Conservation (phyloP, 768 basidiomycete species). For the Saitozyma podzolica region DNA sequence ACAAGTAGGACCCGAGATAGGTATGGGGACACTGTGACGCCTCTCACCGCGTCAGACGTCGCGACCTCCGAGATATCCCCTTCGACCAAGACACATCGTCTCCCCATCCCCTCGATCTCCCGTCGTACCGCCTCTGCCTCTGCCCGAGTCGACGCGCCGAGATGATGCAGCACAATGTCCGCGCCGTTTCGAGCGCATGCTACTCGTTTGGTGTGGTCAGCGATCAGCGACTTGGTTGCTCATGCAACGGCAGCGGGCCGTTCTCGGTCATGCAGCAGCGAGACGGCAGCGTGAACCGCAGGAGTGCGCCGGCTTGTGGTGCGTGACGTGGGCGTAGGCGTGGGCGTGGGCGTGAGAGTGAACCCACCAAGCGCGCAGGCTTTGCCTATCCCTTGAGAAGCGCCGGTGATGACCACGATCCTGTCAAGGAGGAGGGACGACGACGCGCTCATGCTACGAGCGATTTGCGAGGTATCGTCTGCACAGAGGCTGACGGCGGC, state of each 20-base stretch:
- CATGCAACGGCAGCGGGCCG: background rate
- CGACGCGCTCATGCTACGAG: slow-evolving; percentile 4
- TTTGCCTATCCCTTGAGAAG: slow-evolving; percentile 72
- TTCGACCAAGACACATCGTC: slow-evolving; percentile 58
- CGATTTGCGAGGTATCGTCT: too few species aligned
- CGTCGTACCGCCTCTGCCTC: slow-evolving; percentile 46
- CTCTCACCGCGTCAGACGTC: slow-evolving; percentile 61
- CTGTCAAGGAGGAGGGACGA: slow-evolving; percentile 55
- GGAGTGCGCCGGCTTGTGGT: too few species aligned
- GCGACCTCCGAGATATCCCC: slow-evolving; percentile 67
- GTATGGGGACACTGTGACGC: too few species aligned
- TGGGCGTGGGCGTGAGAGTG: too few species aligned
- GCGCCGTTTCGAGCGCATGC: slow-evolving; percentile 66
- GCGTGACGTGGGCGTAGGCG: too few species aligned
- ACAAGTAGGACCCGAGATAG: too few species aligned
- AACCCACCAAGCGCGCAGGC: slow-evolving; percentile 63
- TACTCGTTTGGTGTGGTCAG: slow-evolving; percentile 6
- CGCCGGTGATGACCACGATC: slow-evolving; percentile 69
- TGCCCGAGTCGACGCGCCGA: slow-evolving; percentile 61
- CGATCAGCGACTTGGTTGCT: background rate
- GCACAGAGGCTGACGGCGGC: too few species aligned
- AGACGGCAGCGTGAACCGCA: too few species aligned
- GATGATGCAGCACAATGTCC: slow-evolving; percentile 67
- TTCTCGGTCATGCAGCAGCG: too few species aligned
- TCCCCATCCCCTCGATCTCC: slow-evolving; percentile 58